Evolutionary conservation across 2,329 filamentous ascomycete genomes (phyloP).

Genomic region (Coccinonectria pachysandricola): DNA sequence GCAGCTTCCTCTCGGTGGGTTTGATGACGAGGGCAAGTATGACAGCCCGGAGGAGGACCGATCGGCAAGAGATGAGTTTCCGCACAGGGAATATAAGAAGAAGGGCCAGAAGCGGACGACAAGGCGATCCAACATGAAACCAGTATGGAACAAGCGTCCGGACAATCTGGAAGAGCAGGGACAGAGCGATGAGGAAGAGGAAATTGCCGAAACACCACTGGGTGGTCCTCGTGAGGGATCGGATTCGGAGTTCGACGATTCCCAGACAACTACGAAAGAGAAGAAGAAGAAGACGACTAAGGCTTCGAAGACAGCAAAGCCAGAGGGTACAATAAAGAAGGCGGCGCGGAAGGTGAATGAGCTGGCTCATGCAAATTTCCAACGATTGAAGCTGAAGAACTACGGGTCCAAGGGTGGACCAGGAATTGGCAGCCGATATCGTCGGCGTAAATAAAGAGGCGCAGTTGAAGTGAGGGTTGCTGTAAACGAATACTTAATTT

Average conservation of each 20-base stretch:
- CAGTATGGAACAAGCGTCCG: conserved; percentile 39
- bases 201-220: conserved; percentile 22
- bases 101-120: conserved; percentile 76
- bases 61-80: conserved; percentile 45
- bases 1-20: conserved; percentile 45
- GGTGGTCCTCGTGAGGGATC: conserved; percentile 7
- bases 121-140: conserved; percentile 53
- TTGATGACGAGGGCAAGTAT: conserved; percentile 51
- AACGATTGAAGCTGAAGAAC: conserved; percentile 53
- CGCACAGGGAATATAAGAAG: conserved; percentile 64
- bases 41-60: conserved; percentile 44
- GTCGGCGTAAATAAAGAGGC: conserved; percentile 36
- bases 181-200: conserved; percentile 27
- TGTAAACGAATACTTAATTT: too few relatives aligned
- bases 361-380: conserved; percentile 56
- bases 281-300: conserved; percentile 16
- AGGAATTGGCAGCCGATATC: conserved; percentile 45
- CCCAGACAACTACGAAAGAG: conserved; percentile 5
- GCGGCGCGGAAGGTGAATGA: conserved; percentile 51
- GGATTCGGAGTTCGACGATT: conserved; percentile 12
- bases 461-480: too few relatives aligned
- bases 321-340: conserved; percentile 39
- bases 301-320: too few relatives aligned
- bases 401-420: conserved; percentile 51
- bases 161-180: conserved; percentile 19